Percentiles rank a stretch among this genome's conserved stretches.
Conservation (phyloP, 106 monocot genomes). For the Dioscorea alata region DNA sequence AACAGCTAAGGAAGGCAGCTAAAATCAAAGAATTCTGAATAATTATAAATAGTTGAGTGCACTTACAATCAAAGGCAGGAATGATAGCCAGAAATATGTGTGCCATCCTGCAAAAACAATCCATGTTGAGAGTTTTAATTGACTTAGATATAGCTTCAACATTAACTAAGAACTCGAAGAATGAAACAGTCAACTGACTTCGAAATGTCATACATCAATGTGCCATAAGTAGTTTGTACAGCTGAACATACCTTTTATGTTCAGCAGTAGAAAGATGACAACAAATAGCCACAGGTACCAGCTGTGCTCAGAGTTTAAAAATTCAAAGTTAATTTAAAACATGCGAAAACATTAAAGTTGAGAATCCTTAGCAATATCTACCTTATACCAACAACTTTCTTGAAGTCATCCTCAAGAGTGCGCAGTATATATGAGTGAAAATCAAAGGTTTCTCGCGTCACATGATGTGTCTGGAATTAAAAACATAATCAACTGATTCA, state of each 20-base stretch:
- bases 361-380: slow-evolving; percentile 5
- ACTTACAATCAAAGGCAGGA: slow-evolving; percentile 28
- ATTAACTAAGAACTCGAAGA: no score
- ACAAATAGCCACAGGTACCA: slow-evolving; percentile 93
- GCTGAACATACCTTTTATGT: slow-evolving; percentile 54
- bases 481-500: not conserved
- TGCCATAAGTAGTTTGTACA: no score
- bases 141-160: no score
- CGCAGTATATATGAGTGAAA: slow-evolving; percentile 66
- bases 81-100: slow-evolving; percentile 35
- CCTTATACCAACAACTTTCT: slow-evolving; percentile 86
- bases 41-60: no score
- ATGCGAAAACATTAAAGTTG: no score
- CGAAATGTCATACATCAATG: no score
- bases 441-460: slow-evolving; percentile 42
- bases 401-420: slow-evolving; percentile 64
- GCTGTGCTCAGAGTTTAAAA: slow-evolving; percentile 27
- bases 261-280: slow-evolving; percentile 68
- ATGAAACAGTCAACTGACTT: no score
- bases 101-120: slow-evolving; percentile 20
- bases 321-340: no score
- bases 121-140: no score
- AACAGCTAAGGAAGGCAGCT: no score
- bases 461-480: slow-evolving; percentile 34
- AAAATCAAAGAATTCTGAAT: no score